Base-by-base conservation (phyloP, 1,139 yeast genomes). In the Geotrichum siamense region DNA sequence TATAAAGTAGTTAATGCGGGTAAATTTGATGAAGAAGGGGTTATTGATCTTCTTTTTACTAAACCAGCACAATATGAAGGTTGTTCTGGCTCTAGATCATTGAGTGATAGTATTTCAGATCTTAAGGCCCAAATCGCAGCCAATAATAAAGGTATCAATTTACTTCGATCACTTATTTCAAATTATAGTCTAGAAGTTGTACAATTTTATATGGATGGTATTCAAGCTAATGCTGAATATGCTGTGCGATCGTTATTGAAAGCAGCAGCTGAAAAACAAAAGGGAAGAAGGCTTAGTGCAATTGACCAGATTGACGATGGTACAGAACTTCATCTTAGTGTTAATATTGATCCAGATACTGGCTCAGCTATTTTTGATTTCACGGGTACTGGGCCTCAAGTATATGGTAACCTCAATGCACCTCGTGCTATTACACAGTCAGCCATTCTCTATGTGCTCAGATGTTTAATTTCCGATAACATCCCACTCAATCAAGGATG, bases 401-500 rank as follows among this genome's bases (percentile, higher is more conserved):
- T 75, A 36, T 76, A 76, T 53, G 80, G 82, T 17, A 76, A 76
- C 55, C 61, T 76, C 55, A 79, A 79, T 54, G 82, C 82, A 1
- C 85, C 82, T 1, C 72, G 71, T 48, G 87, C 94, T 0, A 82
- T 84, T 50, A 76, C 91, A 5, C 75, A 77, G 54, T 81, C 91
- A n/a, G 91, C 94, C 0, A 79, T 85, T 41, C 67, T 85, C 39
- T 85, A 84, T 60, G 86, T 84, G 39, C 65, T 85, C 52, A 68
- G 95, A 51, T 78, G 86, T 30, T 69, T 85, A 55, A 82, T 85
- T 30, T 75, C 81, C 45, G 78, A 79, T 41, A 85, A 82, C 55
- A 83, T 85, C 47, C 95, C 95, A 0, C 69, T 85, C 57, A 85
- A 85, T 56, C 87, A 84, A 56, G 95, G 95, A 5, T 84, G 94